Evolutionary conservation across 768 basidiomycete genomes (phyloP), one percentile per base, ranked within the genome.

Genomic region (Leucosporidium creatinivorum): DNA sequence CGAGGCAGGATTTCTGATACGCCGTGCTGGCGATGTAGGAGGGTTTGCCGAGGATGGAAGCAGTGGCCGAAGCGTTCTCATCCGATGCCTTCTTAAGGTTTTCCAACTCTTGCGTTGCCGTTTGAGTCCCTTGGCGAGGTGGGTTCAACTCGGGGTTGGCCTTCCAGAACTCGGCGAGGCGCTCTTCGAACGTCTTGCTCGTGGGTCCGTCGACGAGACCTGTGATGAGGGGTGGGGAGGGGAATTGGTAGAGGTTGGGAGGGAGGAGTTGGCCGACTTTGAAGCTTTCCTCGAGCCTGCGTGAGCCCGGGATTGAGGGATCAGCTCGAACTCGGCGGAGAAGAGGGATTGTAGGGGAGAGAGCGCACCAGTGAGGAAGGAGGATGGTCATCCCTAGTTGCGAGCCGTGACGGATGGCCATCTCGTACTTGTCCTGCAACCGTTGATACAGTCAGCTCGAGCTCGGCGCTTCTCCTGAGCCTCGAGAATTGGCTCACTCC

Each of bases 331-430:
- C n/a, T n/a, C n/a, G n/a, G n/a, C n/a, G 56, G 47, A 15, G 12
- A 18, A 28, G 9, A 17, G 25, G 5, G 36, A 4, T 1, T 5
- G 23, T 4, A 25, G 25, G 5, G 50, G 48, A 13, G 23, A 15
- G 15, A 68, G 33, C 70, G 62, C 12, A 93, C 92, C 93, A 96
- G 69, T 93, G 89, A 0, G 92, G 93, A 0, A 91, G 82, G n/a
- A 96, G 75, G 15, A 91, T 80, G 59, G 82, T 84, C 73, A 93
- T 83, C 13, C 74, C 74, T 1, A 76, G 67, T n/a, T 70, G 63
- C 5, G 63, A 58, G 0, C 75, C 74, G 50, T 81, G 78, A 0
- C 85, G 68, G 17, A 76, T 86, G 58, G 82, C 79, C 4, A 83
- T 77, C 60, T 84, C 82, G 77, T 83, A 86, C 69, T 87, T 84